phyloP scores from a whole-genome alignment of 495 filamentous ascomycete species.

The Paragyromitra xinjiangensis region DNA sequence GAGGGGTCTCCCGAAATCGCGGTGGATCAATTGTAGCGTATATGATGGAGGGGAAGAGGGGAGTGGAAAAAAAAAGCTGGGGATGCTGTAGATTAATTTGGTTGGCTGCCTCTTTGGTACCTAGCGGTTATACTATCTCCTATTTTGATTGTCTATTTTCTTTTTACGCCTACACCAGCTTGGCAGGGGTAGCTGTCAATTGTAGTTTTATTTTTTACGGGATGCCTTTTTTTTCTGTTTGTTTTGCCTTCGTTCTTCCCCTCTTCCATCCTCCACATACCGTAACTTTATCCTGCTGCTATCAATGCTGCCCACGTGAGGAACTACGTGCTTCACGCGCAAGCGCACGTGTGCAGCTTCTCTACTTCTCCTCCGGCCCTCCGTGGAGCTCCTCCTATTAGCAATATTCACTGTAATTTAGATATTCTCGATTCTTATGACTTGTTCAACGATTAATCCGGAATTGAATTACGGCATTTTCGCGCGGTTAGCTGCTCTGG shows the following conservation, averaged over 20 bases:
- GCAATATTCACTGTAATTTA: constrained; percentile 35
- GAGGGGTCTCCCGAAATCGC: neutral
- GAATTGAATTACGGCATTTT: constrained; percentile 20
- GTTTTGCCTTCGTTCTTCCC: neutral
- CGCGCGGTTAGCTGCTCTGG: constrained; percentile 7
- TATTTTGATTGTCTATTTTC: constrained; percentile 1
- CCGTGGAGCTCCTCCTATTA: constrained; percentile 28
- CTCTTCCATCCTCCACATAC: neutral
- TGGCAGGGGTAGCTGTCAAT: constrained; percentile 35
- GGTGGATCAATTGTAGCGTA: neutral
- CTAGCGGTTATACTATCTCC: constrained; percentile 17
- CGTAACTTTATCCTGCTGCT: constrained; percentile 8
- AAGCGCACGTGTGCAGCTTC: constrained; percentile 6
- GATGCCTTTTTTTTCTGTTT: constrained; percentile 18
- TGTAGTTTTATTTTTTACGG: constrained; percentile 43
- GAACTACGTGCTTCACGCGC: constrained; percentile 7
- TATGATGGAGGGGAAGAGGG: neutral
- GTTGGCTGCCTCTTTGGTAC: constrained; percentile 30
- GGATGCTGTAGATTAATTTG: constrained; percentile 42
- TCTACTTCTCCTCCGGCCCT: neutral
- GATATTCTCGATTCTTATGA: constrained; percentile 30
- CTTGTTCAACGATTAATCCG: constrained; percentile 17
- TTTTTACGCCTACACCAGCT: constrained; percentile 15
- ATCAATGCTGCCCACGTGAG: constrained; percentile 15
- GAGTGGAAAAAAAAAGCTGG: constrained; percentile 15